Evolutionary conservation across 169 alveolate genomes (phyloP), one percentile per base, ranked within the genome.

Genomic region (Plasmodium fragile): DNA sequence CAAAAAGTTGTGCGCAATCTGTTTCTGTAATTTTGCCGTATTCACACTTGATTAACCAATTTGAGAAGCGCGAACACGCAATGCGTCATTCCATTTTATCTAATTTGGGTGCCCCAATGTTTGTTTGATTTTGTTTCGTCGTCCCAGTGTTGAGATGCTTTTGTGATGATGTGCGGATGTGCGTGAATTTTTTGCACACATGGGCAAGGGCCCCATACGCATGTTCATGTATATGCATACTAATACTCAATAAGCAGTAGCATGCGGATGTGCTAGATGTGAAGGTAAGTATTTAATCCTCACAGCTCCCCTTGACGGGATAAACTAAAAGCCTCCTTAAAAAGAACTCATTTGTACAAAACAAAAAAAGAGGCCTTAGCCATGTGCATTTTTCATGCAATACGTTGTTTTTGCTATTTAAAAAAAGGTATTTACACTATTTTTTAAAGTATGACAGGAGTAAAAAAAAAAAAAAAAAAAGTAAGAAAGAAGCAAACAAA

Each of bases 321-420:
- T 65, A 22, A 65, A 25, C 36, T 49, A 49, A 49, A 32, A 30
- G n/a, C n/a, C 4, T 75, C 59, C 6, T 36, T 30, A 75, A 41
- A 18, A 75, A 18, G 3, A 43, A 34, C 30, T 30, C 4, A 34
- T 41, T 41, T 41, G 34, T 41, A 34, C 82, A 55, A 34, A 34
- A 75, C n/a, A 75, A 75, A 73, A 75, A 75, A 75, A 28, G 39
- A 2, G 75, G 36, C 41, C 25, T 65, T 22, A 65, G 75, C 75
- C 75, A 65, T 65, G 16, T 65, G 75, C 32, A 65, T 65, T 65
- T 65, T 65, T 65, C 75, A 65, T 25, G 30, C 25, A 65, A 65
- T 65, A 25, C 75, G 18, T 22, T 65, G 75, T 65, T 65, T 65
- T 65, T 25, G n/a, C 75, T 65, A n/a, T 22, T 65, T 22, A 65